These are phyloP conservation scores for Casaregolazyma suthepensis DNA, from an alignment of 1,139 yeast species.

Conservation along the genomic window DNA sequence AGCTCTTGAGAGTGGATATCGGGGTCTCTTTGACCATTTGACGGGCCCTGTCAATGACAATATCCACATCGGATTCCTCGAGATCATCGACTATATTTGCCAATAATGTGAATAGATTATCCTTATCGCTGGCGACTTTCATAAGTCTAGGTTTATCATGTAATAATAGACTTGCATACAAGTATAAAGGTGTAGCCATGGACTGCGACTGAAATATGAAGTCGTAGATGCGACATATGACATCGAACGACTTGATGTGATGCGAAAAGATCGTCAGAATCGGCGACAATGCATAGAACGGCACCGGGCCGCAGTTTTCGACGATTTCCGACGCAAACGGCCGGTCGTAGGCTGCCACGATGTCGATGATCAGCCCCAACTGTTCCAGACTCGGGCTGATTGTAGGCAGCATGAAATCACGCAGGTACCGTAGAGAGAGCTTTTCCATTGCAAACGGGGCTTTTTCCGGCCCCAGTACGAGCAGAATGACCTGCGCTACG, in stretches of 20 bases:
- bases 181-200: slow-evolving; percentile 42
- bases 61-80: slow-evolving; percentile 16
- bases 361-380: slow-evolving; percentile 55
- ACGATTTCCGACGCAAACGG: slow-evolving; percentile 43
- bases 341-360: slow-evolving; percentile 48
- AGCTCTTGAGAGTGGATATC: slow-evolving; percentile 17
- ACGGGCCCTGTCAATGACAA: slow-evolving; percentile 17
- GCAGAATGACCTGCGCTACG: slow-evolving; percentile 61
- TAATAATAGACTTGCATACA: slow-evolving; percentile 51
- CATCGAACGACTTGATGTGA: slow-evolving; percentile 49
- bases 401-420: slow-evolving; percentile 81
- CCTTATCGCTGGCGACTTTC: slow-evolving; percentile 24
- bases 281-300: slow-evolving; percentile 67
- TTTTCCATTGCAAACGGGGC: slow-evolving; percentile 47
- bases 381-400: slow-evolving; percentile 63
- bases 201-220: slow-evolving; percentile 47
- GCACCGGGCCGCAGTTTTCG: slow-evolving; percentile 25
- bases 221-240: slow-evolving; percentile 57
- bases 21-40: slow-evolving; percentile 21
- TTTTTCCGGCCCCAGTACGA: slow-evolving; percentile 43
- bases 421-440: slow-evolving; percentile 55
- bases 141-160: slow-evolving; percentile 40
- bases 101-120: slow-evolving; percentile 28
- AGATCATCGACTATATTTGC: slow-evolving; percentile 22
- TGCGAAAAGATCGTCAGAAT: slow-evolving; percentile 76